These are phyloP conservation scores for Claviceps sp. DNA, from an alignment of 2,329 filamentous ascomycete genomes.

Conservation along the genomic window DNA sequence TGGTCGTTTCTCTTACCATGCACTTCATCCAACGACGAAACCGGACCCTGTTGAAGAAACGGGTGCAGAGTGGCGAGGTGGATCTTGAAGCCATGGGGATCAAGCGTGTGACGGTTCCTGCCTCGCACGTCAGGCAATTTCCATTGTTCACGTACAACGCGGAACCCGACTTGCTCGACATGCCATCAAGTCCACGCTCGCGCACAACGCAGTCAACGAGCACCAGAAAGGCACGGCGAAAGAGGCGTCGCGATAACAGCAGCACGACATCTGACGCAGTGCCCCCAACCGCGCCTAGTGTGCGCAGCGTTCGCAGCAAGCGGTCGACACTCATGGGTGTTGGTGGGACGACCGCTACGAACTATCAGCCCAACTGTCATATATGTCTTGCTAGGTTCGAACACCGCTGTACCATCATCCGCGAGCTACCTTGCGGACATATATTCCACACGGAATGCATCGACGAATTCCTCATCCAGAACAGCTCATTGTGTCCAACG, in stretches of 20 bases:
- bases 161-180: constrained; percentile 31
- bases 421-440: constrained; percentile 78
- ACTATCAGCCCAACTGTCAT: constrained; percentile 72
- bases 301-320: constrained; percentile 22
- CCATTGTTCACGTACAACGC: constrained; percentile 66
- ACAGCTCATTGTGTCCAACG: constrained; percentile 78
- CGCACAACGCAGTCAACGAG: constrained; percentile 15
- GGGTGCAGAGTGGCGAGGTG: constrained; percentile 66
- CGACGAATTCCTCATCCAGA: constrained; percentile 64
- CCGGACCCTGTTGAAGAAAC: constrained; percentile 51
- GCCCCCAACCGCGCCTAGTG: constrained; percentile 9
- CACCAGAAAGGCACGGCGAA: constrained; percentile 17
- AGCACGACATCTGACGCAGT: constrained; percentile 15
- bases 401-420: constrained; percentile 55
- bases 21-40: constrained; percentile 63
- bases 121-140: constrained; percentile 55
- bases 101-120: constrained; percentile 66
- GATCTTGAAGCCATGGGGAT: constrained; percentile 80
- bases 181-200: constrained; percentile 14
- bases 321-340: constrained; percentile 22
- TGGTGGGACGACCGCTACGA: constrained; percentile 30
- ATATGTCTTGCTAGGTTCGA: constrained; percentile 80
- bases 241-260: constrained; percentile 17
- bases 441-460: constrained; percentile 92
- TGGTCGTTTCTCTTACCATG: constrained; percentile 56